phyloP scores from a whole-genome alignment of 352 stramenopile species.

The Phytopythium vexans region DNA sequence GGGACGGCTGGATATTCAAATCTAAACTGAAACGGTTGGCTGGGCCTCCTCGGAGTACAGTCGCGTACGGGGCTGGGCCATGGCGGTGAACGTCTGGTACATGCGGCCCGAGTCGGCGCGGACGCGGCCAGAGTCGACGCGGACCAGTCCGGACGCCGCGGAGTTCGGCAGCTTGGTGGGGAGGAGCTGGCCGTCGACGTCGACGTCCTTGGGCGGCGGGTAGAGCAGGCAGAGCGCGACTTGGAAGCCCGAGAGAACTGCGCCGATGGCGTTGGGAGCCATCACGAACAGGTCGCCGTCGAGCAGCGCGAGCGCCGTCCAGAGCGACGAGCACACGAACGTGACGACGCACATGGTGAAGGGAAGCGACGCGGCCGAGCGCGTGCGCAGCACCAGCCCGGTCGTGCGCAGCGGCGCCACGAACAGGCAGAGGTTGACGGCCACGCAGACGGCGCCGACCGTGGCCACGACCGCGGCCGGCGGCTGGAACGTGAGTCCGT shows the following conservation, averaged over 20 bases:
- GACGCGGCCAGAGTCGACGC: not conserved
- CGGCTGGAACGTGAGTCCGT: conserved; percentile 16
- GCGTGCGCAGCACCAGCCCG: conserved; percentile 18
- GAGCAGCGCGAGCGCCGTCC: conserved; percentile 12
- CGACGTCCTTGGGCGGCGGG: conserved; percentile 5
- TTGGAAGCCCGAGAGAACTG: conserved; percentile 24
- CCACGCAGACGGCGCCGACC: conserved; percentile 22
- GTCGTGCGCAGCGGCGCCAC: conserved; percentile 25
- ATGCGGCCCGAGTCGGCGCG: not conserved
- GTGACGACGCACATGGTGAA: conserved; percentile 25
- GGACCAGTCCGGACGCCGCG: not conserved
- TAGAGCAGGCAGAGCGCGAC: conserved; percentile 32
- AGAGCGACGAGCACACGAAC: conserved; percentile 16
- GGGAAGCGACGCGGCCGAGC: conserved; percentile 23
- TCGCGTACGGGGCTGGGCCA: too few species aligned
- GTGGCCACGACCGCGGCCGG: conserved; percentile 9
- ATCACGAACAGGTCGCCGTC: conserved; percentile 29
- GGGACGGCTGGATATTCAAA: too few species aligned
- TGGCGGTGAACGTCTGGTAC: not conserved
- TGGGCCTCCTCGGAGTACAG: too few species aligned
- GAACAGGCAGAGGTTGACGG: conserved; percentile 22
- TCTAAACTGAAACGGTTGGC: too few species aligned
- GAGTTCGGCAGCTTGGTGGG: conserved; percentile 1
- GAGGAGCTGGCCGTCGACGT: conserved; percentile 4
- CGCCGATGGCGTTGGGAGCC: conserved; percentile 20